Percentiles rank a stretch among this genome's conserved stretches.
These are phyloP conservation scores for Nicotiana tomentosiformis DNA, from an alignment of 257 asterid genomes.

Conservation along the genomic window DNA sequence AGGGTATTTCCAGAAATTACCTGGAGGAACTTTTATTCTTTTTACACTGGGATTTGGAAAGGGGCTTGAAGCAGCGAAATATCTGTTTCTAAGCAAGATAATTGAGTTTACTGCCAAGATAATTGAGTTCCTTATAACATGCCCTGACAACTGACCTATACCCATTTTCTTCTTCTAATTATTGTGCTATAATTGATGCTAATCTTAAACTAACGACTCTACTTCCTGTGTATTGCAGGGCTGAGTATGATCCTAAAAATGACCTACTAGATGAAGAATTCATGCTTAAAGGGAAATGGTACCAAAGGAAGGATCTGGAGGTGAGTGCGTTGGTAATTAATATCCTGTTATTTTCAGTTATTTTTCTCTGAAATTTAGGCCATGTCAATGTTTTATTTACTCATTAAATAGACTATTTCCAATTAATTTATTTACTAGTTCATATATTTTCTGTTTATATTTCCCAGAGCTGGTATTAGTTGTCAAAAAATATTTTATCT, in stretches of 20 bases:
- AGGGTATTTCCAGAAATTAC: slow-evolving; percentile 7
- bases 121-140: background rate
- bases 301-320: slow-evolving; percentile 86
- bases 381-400: background rate
- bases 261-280: slow-evolving; percentile 82
- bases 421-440: no score
- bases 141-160: background rate
- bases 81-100: slow-evolving; percentile 1
- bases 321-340: slow-evolving; percentile 21
- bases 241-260: slow-evolving; percentile 81
- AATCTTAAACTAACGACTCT: background rate
- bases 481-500: background rate
- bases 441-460: no score
- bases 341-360: background rate
- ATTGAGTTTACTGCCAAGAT: slow-evolving; percentile 1
- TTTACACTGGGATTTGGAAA: background rate
- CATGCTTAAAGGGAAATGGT: slow-evolving; percentile 75
- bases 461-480: no score
- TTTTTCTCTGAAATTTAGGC: background rate
- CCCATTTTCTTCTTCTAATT: background rate
- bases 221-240: slow-evolving; percentile 44
- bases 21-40: background rate
- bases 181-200: background rate
- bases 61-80: slow-evolving; percentile 3
- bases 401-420: background rate